Evolutionary conservation across 345 rosid species (phyloP).

Genomic region (Euclidium syriacum): DNA sequence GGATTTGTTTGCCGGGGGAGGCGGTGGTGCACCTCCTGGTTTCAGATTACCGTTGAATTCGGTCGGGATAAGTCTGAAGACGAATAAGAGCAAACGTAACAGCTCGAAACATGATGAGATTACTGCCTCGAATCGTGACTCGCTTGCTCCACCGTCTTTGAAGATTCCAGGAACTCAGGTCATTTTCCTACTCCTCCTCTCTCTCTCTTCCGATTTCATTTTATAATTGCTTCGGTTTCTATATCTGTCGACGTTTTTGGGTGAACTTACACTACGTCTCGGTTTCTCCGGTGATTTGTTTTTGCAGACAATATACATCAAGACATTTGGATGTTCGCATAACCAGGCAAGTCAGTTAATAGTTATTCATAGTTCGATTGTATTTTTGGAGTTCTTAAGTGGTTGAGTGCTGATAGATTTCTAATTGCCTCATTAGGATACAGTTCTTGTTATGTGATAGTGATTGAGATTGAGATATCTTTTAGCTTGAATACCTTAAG

Average conservation of each 20-base stretch:
- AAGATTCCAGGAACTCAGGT: conserved; percentile 88
- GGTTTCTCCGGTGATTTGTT: background rate
- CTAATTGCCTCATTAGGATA: background rate
- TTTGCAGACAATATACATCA: conserved; percentile 64
- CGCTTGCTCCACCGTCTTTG: conserved; percentile 33
- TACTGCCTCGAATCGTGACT: conserved; percentile 27
- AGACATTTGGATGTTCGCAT: conserved; percentile 97
- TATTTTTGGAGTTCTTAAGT: background rate
- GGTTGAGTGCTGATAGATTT: background rate
- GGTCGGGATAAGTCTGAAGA: conserved; percentile 50
- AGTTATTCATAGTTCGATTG: background rate
- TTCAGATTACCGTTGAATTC: conserved; percentile 62
- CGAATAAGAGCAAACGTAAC: conserved; percentile 37
- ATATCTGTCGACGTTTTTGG: background rate
- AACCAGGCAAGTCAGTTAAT: conserved; percentile 54
- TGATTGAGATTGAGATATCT: background rate
- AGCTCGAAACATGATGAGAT: conserved; percentile 12
- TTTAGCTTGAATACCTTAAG: too few relatives aligned
- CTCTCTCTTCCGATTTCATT: background rate
- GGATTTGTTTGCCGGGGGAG: conserved; percentile 55
- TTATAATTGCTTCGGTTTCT: background rate
- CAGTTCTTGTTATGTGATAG: background rate
- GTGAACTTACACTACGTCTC: background rate
- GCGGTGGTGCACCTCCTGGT: conserved; percentile 61
- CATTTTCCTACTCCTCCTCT: background rate